phyloP scores from a whole-genome alignment of 257 asterid species.

The Anisodus acutangulus region DNA sequence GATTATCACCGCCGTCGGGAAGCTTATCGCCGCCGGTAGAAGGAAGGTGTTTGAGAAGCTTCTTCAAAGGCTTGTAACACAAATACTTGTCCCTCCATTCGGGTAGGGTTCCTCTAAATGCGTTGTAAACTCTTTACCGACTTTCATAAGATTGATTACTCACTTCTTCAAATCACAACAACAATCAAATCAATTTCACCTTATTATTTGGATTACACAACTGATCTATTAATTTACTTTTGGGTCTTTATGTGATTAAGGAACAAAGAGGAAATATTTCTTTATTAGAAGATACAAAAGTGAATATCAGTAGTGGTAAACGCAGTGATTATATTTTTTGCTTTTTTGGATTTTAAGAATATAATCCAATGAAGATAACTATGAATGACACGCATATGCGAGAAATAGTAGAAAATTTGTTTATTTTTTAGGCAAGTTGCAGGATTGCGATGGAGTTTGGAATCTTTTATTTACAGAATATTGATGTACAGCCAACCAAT shows the following conservation, averaged over 20 bases:
- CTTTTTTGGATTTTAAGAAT: neutral
- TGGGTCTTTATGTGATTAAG: constrained; percentile 13
- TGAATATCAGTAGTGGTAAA: neutral
- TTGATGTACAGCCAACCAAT: neutral
- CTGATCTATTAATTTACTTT: neutral
- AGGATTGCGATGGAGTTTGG: neutral
- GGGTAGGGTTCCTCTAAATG: constrained; percentile 87
- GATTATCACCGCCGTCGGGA: constrained; percentile 36
- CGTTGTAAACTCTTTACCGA: constrained; percentile 74
- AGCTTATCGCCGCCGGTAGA: neutral
- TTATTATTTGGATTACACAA: neutral
- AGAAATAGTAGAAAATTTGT: neutral
- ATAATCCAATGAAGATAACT: neutral
- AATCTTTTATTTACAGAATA: neutral
- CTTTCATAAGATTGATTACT: constrained; percentile 56
- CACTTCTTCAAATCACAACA: neutral
- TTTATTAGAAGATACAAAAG: neutral
- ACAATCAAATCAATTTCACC: neutral
- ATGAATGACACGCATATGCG: neutral
- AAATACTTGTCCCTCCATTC: constrained; percentile 89
- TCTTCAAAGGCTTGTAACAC: constrained; percentile 82
- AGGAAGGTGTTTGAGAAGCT: constrained; percentile 70
- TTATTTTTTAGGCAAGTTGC: neutral
- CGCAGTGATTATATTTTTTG: neutral
- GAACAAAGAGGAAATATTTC: neutral